These are phyloP conservation scores for Tylopilus intermedius DNA, from an alignment of 768 basidiomycete genomes.

Conservation along the genomic window DNA sequence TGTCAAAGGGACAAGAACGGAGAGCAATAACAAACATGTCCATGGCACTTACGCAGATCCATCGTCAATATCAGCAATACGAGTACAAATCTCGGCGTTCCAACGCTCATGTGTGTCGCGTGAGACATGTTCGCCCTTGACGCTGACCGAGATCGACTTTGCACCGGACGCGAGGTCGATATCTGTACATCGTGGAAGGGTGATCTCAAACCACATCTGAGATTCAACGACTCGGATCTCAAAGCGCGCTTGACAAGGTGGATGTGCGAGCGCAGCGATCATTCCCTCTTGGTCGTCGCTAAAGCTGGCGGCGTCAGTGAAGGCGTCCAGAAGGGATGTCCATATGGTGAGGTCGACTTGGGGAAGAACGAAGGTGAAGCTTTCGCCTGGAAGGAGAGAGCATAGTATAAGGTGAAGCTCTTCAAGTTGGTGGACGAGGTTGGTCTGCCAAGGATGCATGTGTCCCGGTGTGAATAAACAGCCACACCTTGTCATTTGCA, in stretches of 20 bases:
- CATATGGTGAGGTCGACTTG: conserved; percentile 35
- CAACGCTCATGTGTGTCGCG: conserved; percentile 48
- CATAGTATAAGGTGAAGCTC: conserved; percentile 58
- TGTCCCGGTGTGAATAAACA: too few species aligned
- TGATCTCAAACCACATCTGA: too few species aligned
- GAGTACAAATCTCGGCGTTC: conserved; percentile 39
- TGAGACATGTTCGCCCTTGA: conserved; percentile 45
- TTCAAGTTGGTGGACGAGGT: conserved; percentile 30
- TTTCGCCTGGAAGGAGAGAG: conserved; percentile 61
- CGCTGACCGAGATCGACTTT: conserved; percentile 25
- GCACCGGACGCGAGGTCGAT: not conserved
- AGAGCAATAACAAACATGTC: not conserved
- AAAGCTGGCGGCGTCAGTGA: not conserved
- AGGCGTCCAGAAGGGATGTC: conserved; percentile 22
- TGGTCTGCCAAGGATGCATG: conserved; percentile 5
- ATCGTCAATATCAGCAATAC: conserved; percentile 31
- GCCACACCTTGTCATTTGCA: too few species aligned
- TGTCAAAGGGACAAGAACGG: not conserved
- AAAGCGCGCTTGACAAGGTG: conserved; percentile 31
- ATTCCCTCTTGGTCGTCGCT: not conserved
- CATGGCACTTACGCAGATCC: conserved; percentile 23
- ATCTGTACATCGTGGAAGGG: too few species aligned
- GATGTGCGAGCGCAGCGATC: conserved; percentile 3
- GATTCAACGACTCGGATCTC: conserved; percentile 16
- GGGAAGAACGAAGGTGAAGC: conserved; percentile 35